A percentile compares a stretch with the other conserved stretches of the same genome.
Evolutionary conservation across 208 protist species (phyloP).

Genomic region (Polymyxa betae): DNA sequence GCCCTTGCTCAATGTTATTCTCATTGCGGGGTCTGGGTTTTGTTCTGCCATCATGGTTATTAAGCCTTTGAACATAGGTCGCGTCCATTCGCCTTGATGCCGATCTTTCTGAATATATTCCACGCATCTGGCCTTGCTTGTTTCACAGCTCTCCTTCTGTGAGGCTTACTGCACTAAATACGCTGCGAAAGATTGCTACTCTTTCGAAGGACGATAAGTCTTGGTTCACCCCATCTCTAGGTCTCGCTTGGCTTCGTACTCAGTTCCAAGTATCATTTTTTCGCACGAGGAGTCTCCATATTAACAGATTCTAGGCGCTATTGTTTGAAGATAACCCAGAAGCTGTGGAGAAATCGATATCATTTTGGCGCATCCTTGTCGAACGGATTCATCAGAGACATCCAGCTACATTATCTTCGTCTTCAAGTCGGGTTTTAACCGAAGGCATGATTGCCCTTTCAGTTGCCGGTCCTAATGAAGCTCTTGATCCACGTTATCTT

Average conservation of each 20-base stretch:
- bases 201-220: background rate
- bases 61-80: background rate
- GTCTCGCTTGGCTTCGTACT: background rate
- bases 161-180: background rate
- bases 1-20: constrained; percentile 46
- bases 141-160: background rate
- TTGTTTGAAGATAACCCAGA: background rate
- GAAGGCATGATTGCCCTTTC: background rate
- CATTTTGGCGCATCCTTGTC: background rate
- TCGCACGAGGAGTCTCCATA: background rate
- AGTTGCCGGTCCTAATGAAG: background rate
- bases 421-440: background rate
- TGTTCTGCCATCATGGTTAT: background rate
- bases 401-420: background rate
- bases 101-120: background rate
- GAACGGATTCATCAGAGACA: background rate
- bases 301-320: background rate
- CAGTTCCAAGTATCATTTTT: constrained; percentile 37
- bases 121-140: background rate
- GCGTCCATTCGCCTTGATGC: background rate
- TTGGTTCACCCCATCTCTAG: background rate
- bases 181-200: background rate
- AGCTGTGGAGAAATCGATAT: background rate
- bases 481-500: background rate
- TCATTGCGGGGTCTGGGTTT: background rate